These are phyloP conservation scores for Aspergillus fumigatiaffinis DNA, from an alignment of 2,329 filamentous ascomycete species.

Conservation along the genomic window DNA sequence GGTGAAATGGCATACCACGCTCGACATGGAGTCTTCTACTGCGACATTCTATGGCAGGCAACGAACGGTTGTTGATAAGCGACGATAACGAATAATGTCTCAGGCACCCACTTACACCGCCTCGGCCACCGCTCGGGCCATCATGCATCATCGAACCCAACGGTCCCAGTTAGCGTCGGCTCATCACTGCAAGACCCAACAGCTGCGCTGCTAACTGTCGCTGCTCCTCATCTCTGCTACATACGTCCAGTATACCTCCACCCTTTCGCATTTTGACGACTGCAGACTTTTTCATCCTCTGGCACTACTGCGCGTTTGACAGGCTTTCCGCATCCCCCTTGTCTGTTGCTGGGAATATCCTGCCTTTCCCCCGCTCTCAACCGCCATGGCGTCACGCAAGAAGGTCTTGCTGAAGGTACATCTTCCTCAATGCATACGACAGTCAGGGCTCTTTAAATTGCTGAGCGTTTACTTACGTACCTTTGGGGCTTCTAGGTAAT, in stretches of 20 bases:
- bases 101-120: conserved; percentile 22
- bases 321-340: conserved; percentile 2
- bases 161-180: conserved; percentile 11
- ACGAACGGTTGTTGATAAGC: not conserved
- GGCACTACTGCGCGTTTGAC: not conserved
- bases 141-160: conserved; percentile 31
- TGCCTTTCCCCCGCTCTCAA: conserved; percentile 1
- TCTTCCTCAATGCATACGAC: conserved; percentile 7
- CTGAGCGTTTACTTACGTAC: conserved; percentile 6
- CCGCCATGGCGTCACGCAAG: conserved; percentile 72
- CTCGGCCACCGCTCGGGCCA: conserved; percentile 27
- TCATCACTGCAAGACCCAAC: conserved; percentile 20
- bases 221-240: not conserved
- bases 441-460: not conserved
- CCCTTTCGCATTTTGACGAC: conserved; percentile 5
- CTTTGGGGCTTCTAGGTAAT: conserved; percentile 67
- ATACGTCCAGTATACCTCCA: not conserved
- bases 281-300: not conserved
- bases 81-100: conserved; percentile 9
- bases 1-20: not conserved
- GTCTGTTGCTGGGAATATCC: not conserved
- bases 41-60: not conserved
- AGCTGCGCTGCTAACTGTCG: not conserved
- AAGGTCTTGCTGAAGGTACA: conserved; percentile 85
- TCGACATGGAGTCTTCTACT: not conserved